These are phyloP conservation scores for Podospora conica DNA, from an alignment of 495 filamentous ascomycete species.

Conservation along the genomic window DNA sequence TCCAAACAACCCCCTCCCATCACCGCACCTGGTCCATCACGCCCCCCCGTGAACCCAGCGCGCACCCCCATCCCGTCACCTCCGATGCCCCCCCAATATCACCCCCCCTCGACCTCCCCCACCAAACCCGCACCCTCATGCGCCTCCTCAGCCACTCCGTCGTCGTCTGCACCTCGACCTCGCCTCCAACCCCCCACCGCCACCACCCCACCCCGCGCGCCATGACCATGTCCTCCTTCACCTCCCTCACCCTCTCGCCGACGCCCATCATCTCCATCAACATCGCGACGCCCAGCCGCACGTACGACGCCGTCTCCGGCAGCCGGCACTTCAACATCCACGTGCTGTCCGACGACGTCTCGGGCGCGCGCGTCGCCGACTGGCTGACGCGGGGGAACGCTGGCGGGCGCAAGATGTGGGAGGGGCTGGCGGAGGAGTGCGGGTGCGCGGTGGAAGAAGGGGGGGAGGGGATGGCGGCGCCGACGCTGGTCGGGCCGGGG, in stretches of 20 bases:
- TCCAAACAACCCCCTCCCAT: slow-evolving; percentile 8
- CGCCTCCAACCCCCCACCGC: slow-evolving; percentile 20
- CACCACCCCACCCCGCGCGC: slow-evolving; percentile 38
- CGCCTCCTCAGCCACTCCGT: slow-evolving; percentile 66
- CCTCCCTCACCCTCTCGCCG: slow-evolving; percentile 61
- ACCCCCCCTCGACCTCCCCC: slow-evolving; percentile 10
- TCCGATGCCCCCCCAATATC: slow-evolving; percentile 3
- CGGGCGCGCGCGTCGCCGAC: slow-evolving; percentile 40
- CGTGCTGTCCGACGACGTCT: slow-evolving; percentile 35
- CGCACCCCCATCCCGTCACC: slow-evolving; percentile 1
- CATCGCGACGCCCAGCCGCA: slow-evolving; percentile 65
- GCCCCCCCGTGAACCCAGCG: background rate
- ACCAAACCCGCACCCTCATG: slow-evolving; percentile 48
- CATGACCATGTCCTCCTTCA: slow-evolving; percentile 82
- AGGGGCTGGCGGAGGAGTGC: slow-evolving; percentile 20
- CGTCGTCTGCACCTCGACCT: slow-evolving; percentile 58
- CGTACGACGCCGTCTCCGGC: slow-evolving; percentile 52
- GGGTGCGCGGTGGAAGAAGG: slow-evolving; percentile 16
- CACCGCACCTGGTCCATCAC: slow-evolving; percentile 3
- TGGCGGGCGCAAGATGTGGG: slow-evolving; percentile 23
- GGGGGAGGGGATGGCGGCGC: slow-evolving; percentile 8
- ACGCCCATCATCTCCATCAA: slow-evolving; percentile 74
- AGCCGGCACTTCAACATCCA: slow-evolving; percentile 44
- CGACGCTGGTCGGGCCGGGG: slow-evolving; percentile 32
- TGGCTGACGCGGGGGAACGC: slow-evolving; percentile 36